Conservation (phyloP, 257 asterid genomes). For the Ophiorrhiza pumila region DNA sequence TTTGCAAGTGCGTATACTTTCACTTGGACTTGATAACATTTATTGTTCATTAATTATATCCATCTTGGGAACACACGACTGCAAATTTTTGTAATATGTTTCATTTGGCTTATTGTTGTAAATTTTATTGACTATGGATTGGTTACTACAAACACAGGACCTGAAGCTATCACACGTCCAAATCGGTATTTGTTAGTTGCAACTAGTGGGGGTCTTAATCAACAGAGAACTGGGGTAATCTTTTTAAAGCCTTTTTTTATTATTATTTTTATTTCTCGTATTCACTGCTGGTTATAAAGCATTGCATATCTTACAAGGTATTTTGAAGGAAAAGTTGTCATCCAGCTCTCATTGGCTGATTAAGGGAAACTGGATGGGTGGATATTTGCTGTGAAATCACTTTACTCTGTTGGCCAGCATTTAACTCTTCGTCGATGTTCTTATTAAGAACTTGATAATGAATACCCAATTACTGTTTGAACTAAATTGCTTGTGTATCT, state of each 20-base stretch:
- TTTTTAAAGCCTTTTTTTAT: slow-evolving; percentile 2
- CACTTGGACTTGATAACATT: slow-evolving; percentile 3
- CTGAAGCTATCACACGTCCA: slow-evolving; percentile 47
- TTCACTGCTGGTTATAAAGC: slow-evolving; percentile 1
- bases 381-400: neutral
- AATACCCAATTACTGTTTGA: neutral
- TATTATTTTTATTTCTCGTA: neutral
- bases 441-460: neutral
- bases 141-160: slow-evolving; percentile 46
- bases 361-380: neutral
- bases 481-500: neutral
- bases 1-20: slow-evolving; percentile 57
- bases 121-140: slow-evolving; percentile 5
- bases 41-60: neutral
- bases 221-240: slow-evolving; percentile 98
- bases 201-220: slow-evolving; percentile 97
- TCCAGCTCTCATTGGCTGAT: neutral
- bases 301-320: neutral
- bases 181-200: slow-evolving; percentile 81
- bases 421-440: neutral
- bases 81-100: neutral
- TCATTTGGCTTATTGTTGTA: neutral
- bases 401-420: neutral
- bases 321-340: neutral
- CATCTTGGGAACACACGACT: neutral